phyloP scores from a whole-genome alignment of 495 filamentous ascomycete genomes.

The Aspergillus asperescens region DNA sequence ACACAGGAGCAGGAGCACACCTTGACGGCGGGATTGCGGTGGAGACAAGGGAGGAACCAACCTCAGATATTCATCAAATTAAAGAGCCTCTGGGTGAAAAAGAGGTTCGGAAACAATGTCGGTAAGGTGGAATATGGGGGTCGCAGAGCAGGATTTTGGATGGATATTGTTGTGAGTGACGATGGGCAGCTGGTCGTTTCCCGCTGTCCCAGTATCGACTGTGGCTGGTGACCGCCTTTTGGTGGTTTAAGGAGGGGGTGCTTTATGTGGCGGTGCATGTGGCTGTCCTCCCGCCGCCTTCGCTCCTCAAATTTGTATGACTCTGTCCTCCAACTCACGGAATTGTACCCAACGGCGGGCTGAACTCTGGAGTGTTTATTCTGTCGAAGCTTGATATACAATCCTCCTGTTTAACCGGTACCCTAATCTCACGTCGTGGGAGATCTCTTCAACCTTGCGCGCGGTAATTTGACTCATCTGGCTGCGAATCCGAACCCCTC shows the following conservation, averaged over 20 bases:
- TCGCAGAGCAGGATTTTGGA: slow-evolving; percentile 22
- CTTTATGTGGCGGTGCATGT: slow-evolving; percentile 23
- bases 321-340: not conserved
- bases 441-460: not conserved
- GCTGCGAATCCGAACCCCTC: slow-evolving; percentile 21
- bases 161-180: slow-evolving; percentile 20
- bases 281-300: slow-evolving; percentile 14
- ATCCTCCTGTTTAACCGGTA: not conserved
- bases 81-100: not conserved
- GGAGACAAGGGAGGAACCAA: slow-evolving; percentile 11
- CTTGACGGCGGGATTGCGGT: slow-evolving; percentile 27
- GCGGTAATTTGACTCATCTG: slow-evolving; percentile 6
- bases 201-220: slow-evolving; percentile 5
- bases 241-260: slow-evolving; percentile 12
- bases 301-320: slow-evolving; percentile 8
- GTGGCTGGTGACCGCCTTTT: slow-evolving; percentile 22
- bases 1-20: slow-evolving; percentile 24
- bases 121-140: slow-evolving; percentile 28
- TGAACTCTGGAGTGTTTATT: not conserved
- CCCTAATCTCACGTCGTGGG: not conserved
- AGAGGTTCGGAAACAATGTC: slow-evolving; percentile 17
- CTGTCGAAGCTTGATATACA: not conserved
- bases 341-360: slow-evolving; percentile 5
- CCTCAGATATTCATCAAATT: slow-evolving; percentile 4
- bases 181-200: slow-evolving; percentile 10